Base-by-base conservation (phyloP, 1,284 basidiomycete species). In the Austroboletus rostrupii region DNA sequence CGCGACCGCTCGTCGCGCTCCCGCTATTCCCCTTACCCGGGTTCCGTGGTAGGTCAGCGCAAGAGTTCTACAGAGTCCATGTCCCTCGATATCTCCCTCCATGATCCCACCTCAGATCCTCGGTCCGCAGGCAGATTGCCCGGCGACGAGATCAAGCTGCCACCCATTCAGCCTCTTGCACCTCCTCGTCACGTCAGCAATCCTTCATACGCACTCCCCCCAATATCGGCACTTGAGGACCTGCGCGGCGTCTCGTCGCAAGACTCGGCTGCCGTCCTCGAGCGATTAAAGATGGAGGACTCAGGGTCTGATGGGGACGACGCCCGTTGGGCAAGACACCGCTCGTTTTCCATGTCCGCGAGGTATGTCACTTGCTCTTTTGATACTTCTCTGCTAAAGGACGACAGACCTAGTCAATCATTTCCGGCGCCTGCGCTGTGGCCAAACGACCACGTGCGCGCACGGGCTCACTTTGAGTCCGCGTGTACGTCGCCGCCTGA, bases 151-250 rank as follows among this genome's bases (percentile, higher is more conserved):
- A 77, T 84, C 42, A 75, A 67, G 21, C 66, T 84, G 4, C 75
- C 82, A 11, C 80, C 80, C 20, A 77, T 83, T 45, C 74, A 76
- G 19, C 65, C 72, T 11, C 64, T 72, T 16, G 54, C 63, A 13
- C 64, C 55, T 23, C 56, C 64, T 3, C 55, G 58, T 35, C 61
- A 61, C 31, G 66, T 74, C 39, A 60, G 56, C 36, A 59, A 57
- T 12, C 38, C 56, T 16, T 60, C 71, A 5, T 80, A 81, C 54
- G 76, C 80, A 10, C 65, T 87, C 5, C 84, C 85, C 2, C 83
- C 84, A 0, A 87, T 87, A 52, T 82, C 84, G 5, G 77, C 81
- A 0, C 67, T 87, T 56, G 83, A 85, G 61, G 78, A 79, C 53
- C 62, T 79, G 40, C 71, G 78, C 13, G 76, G 78, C 3, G 67